Percentiles rank a stretch among this genome's conserved stretches.
Conservation (phyloP, 352 stramenopile species). For the Pythium monospermum region DNA sequence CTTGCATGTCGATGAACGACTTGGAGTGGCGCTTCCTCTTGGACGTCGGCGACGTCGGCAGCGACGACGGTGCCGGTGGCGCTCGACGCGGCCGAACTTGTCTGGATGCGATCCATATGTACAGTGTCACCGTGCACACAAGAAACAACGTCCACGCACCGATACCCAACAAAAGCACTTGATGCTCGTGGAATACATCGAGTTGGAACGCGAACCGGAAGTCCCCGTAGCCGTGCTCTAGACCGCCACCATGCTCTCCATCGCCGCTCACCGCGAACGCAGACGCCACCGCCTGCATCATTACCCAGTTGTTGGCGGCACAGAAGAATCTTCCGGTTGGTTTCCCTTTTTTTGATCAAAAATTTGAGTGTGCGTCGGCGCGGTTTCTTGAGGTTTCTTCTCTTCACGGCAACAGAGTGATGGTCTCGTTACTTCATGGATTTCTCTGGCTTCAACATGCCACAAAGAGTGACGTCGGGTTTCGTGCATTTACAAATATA, state of each 20-base stretch:
- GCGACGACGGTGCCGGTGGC: conserved; percentile 25
- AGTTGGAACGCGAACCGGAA: conserved; percentile 9
- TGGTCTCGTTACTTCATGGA: too few relatives aligned
- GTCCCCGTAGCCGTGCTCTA: conserved; percentile 11
- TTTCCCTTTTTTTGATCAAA: too few relatives aligned
- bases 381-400: too few relatives aligned
- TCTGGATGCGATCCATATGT: conserved; percentile 78
- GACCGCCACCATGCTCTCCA: neutral
- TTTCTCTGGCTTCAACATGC: too few relatives aligned
- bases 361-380: too few relatives aligned
- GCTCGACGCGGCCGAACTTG: conserved; percentile 62
- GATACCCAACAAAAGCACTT: conserved; percentile 23
- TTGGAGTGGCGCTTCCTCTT: conserved; percentile 72
- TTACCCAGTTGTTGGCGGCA: too few relatives aligned
- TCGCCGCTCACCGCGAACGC: neutral
- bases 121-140: conserved; percentile 42
- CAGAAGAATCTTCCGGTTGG: too few relatives aligned
- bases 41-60: conserved; percentile 60
- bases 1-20: conserved; percentile 63
- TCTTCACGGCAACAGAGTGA: too few relatives aligned
- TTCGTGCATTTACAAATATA: conserved; percentile 14
- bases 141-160: conserved; percentile 43
- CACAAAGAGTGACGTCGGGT: too few relatives aligned
- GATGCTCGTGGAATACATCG: conserved; percentile 4
- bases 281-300: neutral